Conservation (phyloP, 1,284 basidiomycete genomes). For the Porogramme epimiltina region DNA sequence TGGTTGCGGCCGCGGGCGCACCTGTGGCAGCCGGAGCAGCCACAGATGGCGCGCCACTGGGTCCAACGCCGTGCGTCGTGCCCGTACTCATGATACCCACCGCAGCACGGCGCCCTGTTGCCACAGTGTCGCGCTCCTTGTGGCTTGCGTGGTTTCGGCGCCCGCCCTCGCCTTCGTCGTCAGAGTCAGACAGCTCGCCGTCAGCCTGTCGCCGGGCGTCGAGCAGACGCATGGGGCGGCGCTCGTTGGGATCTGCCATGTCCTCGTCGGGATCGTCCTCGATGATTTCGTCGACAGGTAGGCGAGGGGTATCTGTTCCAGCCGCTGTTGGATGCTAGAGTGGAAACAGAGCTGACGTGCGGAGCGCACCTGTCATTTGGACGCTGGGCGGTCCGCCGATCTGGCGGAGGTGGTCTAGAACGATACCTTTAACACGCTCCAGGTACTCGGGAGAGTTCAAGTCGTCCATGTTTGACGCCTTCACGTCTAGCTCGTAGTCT, state of each 20-base stretch:
- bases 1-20: constrained; percentile 14
- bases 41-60: constrained; percentile 66
- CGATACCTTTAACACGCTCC: constrained; percentile 89
- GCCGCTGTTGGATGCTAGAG: not conserved
- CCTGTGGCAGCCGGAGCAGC: constrained; percentile 29
- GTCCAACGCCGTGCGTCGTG: constrained; percentile 67
- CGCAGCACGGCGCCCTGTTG: constrained; percentile 56
- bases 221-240: constrained; percentile 72
- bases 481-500: constrained; percentile 96
- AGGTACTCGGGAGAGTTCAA: constrained; percentile 93
- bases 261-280: constrained; percentile 88
- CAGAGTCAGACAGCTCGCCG: constrained; percentile 82
- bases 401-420: constrained; percentile 88
- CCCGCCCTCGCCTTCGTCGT: constrained; percentile 85
- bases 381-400: constrained; percentile 88
- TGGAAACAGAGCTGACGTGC: not conserved
- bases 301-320: constrained; percentile 68
- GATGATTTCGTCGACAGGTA: constrained; percentile 76
- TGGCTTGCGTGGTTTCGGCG: constrained; percentile 67
- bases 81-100: constrained; percentile 70
- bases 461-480: constrained; percentile 94
- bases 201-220: constrained; percentile 77
- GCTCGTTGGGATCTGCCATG: constrained; percentile 70
- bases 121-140: constrained; percentile 48
- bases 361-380: constrained; percentile 74